phyloP scores from a whole-genome alignment of 2,329 filamentous ascomycete genomes.

The Kalaharituber pfeilii region DNA sequence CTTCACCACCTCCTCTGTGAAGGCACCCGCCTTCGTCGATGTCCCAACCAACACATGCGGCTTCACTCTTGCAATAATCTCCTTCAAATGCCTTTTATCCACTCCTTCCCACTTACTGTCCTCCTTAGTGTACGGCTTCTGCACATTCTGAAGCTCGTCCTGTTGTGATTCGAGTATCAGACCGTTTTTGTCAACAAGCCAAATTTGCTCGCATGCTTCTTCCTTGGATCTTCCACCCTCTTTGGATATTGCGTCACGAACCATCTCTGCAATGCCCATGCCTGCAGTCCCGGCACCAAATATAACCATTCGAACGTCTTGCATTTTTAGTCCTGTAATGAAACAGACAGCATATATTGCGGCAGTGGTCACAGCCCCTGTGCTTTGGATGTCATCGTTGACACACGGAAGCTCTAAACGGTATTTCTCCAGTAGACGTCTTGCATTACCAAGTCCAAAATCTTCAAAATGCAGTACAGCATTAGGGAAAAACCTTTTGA shows the following conservation, averaged over 20 bases:
- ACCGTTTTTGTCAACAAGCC: slow-evolving; percentile 67
- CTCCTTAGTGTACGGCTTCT: slow-evolving; percentile 48
- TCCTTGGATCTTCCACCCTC: slow-evolving; percentile 48
- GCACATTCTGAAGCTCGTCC: slow-evolving; percentile 47
- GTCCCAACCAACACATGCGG: slow-evolving; percentile 74
- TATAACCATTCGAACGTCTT: slow-evolving; percentile 52
- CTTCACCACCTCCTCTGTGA: slow-evolving; percentile 54
- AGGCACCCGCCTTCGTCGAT: slow-evolving; percentile 58
- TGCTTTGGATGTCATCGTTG: slow-evolving; percentile 83
- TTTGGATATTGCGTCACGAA: slow-evolving; percentile 58
- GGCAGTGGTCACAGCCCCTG: slow-evolving; percentile 70
- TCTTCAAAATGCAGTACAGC: slow-evolving; percentile 85
- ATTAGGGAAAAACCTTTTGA: slow-evolving; percentile 51
- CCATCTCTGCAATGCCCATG: slow-evolving; percentile 63
- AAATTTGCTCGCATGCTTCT: slow-evolving; percentile 46
- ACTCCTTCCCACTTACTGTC: slow-evolving; percentile 45
- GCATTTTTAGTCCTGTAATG: slow-evolving; percentile 47
- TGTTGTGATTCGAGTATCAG: slow-evolving; percentile 50
- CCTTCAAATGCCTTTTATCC: slow-evolving; percentile 41
- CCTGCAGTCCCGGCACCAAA: slow-evolving; percentile 63
- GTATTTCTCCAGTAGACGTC: slow-evolving; percentile 60
- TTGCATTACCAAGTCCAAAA: slow-evolving; percentile 61
- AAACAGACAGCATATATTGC: slow-evolving; percentile 62
- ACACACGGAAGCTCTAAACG: slow-evolving; percentile 61
- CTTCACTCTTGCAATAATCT: slow-evolving; percentile 51